These are phyloP conservation scores for Selaginella moellendorffii DNA, from an alignment of 75 land plant genomes.

Conservation along the genomic window DNA sequence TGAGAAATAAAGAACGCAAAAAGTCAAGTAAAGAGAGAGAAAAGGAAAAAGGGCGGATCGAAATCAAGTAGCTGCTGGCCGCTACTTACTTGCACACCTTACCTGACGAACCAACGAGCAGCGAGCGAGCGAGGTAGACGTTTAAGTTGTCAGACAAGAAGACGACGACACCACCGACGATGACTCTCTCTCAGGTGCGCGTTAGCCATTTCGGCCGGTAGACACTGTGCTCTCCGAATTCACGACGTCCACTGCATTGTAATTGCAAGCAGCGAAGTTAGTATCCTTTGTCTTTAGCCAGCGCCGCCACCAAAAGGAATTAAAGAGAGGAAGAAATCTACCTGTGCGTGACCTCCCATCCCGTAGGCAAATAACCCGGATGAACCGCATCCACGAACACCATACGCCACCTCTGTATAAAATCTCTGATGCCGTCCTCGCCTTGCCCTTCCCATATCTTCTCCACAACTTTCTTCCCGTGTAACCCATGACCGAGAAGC, in stretches of 20 bases:
- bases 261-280: background rate
- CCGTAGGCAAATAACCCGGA: slow-evolving; percentile 78
- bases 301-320: background rate
- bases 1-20: too few species aligned
- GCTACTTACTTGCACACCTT: too few species aligned
- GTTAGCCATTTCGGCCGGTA: slow-evolving; percentile 34
- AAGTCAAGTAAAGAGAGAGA: too few species aligned
- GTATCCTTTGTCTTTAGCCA: background rate
- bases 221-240: slow-evolving; percentile 70
- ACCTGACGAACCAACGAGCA: too few species aligned
- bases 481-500: slow-evolving; percentile 90
- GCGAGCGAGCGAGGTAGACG: too few species aligned
- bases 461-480: slow-evolving; percentile 88
- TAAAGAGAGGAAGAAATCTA: slow-evolving; percentile 12
- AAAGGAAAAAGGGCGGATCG: too few species aligned
- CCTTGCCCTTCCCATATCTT: slow-evolving; percentile 43
- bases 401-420: slow-evolving; percentile 81
- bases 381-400: slow-evolving; percentile 78
- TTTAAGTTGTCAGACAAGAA: too few species aligned
- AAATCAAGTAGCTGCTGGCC: too few species aligned
- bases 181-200: background rate
- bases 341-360: slow-evolving; percentile 97
- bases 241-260: slow-evolving; percentile 54
- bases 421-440: slow-evolving; percentile 65
- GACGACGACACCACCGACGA: too few species aligned